Base-by-base conservation (phyloP, 345 rosid species). In the Citrus trifoliata region DNA sequence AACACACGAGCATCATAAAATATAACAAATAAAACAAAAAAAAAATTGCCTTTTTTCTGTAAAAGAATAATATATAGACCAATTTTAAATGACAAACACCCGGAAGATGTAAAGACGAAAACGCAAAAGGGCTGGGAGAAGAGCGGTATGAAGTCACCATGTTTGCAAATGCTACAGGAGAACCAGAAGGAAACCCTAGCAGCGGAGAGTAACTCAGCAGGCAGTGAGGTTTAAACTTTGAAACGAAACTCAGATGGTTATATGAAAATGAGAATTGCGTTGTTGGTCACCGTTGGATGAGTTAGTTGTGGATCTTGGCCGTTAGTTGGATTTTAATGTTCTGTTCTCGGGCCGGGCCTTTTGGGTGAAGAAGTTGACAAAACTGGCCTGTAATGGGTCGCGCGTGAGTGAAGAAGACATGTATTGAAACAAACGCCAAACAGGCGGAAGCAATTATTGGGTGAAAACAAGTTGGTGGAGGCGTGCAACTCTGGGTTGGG, bases 181-280 rank as follows among this genome's bases (percentile, higher is more conserved):
- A 62, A 21, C 59, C 77, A 40, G 58, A 59, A 40, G 58, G 69
- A 62, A 74, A 74, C 68, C 77, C 77, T 74, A 61, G 77, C 77
- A 42, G 69, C 68, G 28, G 58, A 25, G 6, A 7, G 38, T 19
- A 1, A 4, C 59, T 27, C 28, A 42, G 42, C 77, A 53, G 40
- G 30, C 59, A 2, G 13, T 21, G 59, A 10, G 42, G 21, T 4
- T 22, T n/a, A n/a, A n/a, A n/a, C n/a, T n/a, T n/a, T 12, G 0
- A 6, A 1, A 0, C 4, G 0, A 0, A 14, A 10, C 19, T 9
- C 10, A 40, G 2, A 27, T 2, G 4, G 0, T 2, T 62, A 19
- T 61, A 74, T 62, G 10, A 19, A 61, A 1, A 42, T 58, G 27
- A 14, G 37, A 62, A 12, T 5, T 12, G 10, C 16, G 21, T 24